phyloP scores from a whole-genome alignment of 2,329 filamentous ascomycete genomes.

The Aspergillus sp. region DNA sequence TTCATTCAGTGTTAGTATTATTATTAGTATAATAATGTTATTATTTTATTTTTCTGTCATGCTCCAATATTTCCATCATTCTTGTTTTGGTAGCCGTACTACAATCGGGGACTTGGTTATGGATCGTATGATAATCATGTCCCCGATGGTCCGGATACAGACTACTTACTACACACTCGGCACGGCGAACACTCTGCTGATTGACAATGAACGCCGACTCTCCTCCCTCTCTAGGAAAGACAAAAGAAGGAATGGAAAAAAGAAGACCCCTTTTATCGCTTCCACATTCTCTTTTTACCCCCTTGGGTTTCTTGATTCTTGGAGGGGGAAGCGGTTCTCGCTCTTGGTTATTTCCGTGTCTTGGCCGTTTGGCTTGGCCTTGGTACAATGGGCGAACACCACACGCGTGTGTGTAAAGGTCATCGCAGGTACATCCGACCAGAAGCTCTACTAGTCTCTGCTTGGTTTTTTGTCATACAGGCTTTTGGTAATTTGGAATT shows the following conservation, averaged over 20 bases:
- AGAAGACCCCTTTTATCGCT: too few relatives aligned
- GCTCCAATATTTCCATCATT: too few relatives aligned
- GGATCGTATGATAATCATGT: slow-evolving; percentile 3
- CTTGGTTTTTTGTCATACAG: background rate
- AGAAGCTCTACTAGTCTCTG: background rate
- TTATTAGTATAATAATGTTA: background rate
- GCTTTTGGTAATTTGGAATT: background rate
- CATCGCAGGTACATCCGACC: background rate
- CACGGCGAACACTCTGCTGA: too few relatives aligned
- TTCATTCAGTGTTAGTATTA: background rate
- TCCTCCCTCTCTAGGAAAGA: too few relatives aligned
- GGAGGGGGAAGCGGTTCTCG: background rate
- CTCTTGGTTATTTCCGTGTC: background rate
- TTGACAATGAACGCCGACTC: too few relatives aligned
- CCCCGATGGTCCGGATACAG: background rate
- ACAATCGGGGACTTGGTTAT: background rate
- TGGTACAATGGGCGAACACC: background rate
- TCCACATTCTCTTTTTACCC: too few relatives aligned
- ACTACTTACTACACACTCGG: too few relatives aligned
- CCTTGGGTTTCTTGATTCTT: background rate
- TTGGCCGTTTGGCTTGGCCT: background rate
- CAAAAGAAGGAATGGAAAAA: too few relatives aligned
- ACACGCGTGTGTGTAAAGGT: background rate
- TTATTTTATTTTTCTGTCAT: too few relatives aligned
- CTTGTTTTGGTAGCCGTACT: background rate